Conservation (phyloP, 305 asterid species). For the Rubia occidens region DNA sequence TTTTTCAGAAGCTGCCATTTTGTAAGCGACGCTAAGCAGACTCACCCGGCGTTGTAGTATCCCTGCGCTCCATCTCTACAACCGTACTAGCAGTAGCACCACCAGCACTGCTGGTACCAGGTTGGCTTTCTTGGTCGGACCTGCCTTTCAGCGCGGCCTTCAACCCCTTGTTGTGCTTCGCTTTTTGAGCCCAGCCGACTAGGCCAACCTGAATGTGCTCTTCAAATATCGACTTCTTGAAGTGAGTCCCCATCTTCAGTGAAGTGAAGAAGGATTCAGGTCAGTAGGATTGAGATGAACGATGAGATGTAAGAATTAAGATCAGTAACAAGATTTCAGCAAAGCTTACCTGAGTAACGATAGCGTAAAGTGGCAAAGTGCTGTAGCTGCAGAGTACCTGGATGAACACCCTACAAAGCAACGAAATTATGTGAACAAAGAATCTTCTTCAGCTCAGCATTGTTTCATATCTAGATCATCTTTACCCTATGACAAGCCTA, state of each 20-base stretch:
- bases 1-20: neutral
- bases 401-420: conserved; percentile 53
- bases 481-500: conserved; percentile 81
- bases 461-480: neutral
- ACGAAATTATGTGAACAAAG: conserved; percentile 13
- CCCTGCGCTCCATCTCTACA: conserved; percentile 44
- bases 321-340: conserved; percentile 3
- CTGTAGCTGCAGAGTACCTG: conserved; percentile 94
- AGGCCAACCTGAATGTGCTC: conserved; percentile 79
- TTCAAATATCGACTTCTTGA: conserved; percentile 81
- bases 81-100: conserved; percentile 18
- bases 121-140: conserved; percentile 31
- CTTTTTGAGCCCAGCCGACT: conserved; percentile 76
- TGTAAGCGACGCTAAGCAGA: neutral
- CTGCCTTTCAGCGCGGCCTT: conserved; percentile 26
- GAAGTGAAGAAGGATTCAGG: neutral
- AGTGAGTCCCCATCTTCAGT: conserved; percentile 83
- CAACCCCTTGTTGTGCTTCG: conserved; percentile 45
- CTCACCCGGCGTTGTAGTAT: conserved; percentile 10
- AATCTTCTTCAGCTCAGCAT: neutral
- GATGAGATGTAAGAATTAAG: neutral
- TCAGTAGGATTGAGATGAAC: neutral
- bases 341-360: conserved; percentile 71
- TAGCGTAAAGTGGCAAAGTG: conserved; percentile 80
- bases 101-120: conserved; percentile 13